Conservation (phyloP, 768 basidiomycete genomes). For the Termitomyces sp. region DNA sequence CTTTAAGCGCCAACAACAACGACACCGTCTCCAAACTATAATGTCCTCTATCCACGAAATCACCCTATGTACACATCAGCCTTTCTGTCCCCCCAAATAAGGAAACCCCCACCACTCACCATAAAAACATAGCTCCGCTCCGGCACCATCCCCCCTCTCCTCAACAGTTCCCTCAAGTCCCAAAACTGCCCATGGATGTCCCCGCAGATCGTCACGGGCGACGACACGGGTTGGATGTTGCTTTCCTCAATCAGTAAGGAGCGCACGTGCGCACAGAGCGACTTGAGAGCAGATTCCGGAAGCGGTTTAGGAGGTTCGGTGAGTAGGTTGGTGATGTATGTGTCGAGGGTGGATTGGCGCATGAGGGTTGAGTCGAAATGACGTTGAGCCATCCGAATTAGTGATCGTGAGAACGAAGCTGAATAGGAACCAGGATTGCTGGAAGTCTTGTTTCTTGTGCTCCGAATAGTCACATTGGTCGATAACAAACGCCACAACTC, state of each 20-base stretch:
- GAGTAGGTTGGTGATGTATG: conserved; percentile 88
- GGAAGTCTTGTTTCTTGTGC: too few species aligned
- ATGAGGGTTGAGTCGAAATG: conserved; percentile 8
- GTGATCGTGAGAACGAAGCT: not conserved
- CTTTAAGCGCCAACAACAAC: conserved; percentile 83
- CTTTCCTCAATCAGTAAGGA: conserved; percentile 85
- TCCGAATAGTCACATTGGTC: too few species aligned
- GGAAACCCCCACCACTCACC: conserved; percentile 53
- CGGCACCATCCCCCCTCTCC: conserved; percentile 81
- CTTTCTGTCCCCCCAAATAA: not conserved
- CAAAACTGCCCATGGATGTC: conserved; percentile 99
- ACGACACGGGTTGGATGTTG: conserved; percentile 94
- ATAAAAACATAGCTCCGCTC: conserved; percentile 95
- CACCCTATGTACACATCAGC: conserved; percentile 54
- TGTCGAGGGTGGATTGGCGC: conserved; percentile 44
- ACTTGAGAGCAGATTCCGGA: conserved; percentile 88
- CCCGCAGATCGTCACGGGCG: conserved; percentile 91
- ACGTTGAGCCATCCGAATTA: not conserved
- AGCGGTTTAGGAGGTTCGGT: conserved; percentile 67
- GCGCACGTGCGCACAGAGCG: conserved; percentile 85
- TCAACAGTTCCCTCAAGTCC: conserved; percentile 87
- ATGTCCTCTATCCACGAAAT: conserved; percentile 96
- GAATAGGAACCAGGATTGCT: too few species aligned
- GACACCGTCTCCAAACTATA: conserved; percentile 96
- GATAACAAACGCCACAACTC: too few species aligned